Base-by-base conservation (phyloP, 108 stramenopile genomes). In the Epithemia pelagica region DNA sequence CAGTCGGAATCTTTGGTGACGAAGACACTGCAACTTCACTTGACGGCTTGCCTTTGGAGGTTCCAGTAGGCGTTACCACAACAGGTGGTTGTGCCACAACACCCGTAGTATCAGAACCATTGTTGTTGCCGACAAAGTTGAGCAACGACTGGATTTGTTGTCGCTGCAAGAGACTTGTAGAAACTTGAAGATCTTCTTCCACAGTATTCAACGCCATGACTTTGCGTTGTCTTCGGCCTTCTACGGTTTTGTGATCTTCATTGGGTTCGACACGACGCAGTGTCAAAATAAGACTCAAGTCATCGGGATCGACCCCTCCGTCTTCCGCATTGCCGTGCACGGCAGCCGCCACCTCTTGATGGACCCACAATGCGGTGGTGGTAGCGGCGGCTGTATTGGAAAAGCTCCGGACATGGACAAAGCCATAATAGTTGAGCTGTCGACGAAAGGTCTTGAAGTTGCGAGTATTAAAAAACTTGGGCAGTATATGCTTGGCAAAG, bases 371-470 rank as follows among this genome's bases (percentile, higher is more conserved):
- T 19, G 92, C 92, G 10, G 88, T 86, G 23, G 83, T 78, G 18
- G 74, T 61, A 15, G 84, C 73, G 25, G 80, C 66, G 29, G 80
- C 84, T 21, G 89, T 83, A 20, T 79, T 77, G 62, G 77, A 79
- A 58, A 86, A 87, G 30, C 80, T 80, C 52, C 89, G 75, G 7
- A 90, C 84, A 57, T 94, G 92, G 33, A 90, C 85, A 70, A 96
- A 96, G 22, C 94, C 94, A 69, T 91, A 92, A 61, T 92, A 89
- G 64, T 85, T 85, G 25, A 85, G 60, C 56, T 95, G 96, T 21
- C 96, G 75, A 24, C 94, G 91, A 76, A 97, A 94, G 30, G 92
- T 95, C 72, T 95, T 92, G 81, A 91, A 95, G 85, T 94, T 95
- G 59, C 74, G 81, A 28, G 94, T 95, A 66, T 91, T 92, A 73